Evolutionary conservation across 768 basidiomycete species (phyloP), one percentile per base, ranked within the genome.

Genomic region (Tricholoma matsutake): DNA sequence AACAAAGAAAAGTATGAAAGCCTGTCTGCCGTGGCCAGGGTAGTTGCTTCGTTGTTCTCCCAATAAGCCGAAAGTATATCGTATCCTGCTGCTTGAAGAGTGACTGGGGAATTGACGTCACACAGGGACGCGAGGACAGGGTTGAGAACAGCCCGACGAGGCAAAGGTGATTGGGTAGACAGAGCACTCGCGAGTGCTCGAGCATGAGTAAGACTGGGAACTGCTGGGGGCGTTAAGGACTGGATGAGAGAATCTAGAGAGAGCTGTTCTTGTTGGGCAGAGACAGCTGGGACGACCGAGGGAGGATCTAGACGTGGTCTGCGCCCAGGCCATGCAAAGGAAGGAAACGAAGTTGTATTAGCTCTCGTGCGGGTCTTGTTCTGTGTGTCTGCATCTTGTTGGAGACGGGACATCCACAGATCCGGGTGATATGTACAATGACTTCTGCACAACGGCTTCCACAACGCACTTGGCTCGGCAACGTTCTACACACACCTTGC

Each of bases 31-130:
- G 84, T 86, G 1, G 75, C 73, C 20, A 85, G 73, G 20, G 68
- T 66, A 20, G 76, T 67, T 1, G 79, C 75, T 56, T 86, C 84
- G 20, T 72, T 76, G 67, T 86, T 85, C 67, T 88, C 84, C 75
- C 84, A 86, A 69, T 87, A 92, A 2, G 87, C 81, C 13, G 86
- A 78, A 56, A 92, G 77, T 62, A 91, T 84, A 60, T 92, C 91
- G 64, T 80, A 90, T 0, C 91, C 91, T 0, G 85, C 81, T 7
- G 82, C 82, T 67, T 90, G 89, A 4, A 92, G 63, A 0, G 84
- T 73, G 0, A 78, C 62, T 1, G 89, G 88, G 0, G 81, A 78
- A 16, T 83, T 78, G 6, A 73, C 57, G 39, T 77, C 71, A 68
- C 91, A 92, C 10, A 92, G 76, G 1, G 82, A 78, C 6, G 79